phyloP scores from a whole-genome alignment of 2,329 filamentous ascomycete genomes.

The Hymenoscyphus fraxineus region DNA sequence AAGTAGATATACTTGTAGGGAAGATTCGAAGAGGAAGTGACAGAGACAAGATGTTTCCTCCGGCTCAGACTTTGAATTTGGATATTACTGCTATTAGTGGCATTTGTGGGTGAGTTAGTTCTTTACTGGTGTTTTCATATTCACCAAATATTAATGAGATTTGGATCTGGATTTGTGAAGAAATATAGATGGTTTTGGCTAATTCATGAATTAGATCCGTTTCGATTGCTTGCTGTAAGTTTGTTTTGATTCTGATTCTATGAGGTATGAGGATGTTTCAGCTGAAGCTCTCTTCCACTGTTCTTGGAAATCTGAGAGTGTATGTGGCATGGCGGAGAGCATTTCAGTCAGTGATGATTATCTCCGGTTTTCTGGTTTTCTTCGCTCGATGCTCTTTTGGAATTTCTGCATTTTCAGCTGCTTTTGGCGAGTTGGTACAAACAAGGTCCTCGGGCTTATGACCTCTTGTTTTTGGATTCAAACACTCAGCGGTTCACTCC shows the following conservation, averaged over 20 bases:
- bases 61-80: constrained; percentile 57
- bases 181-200: constrained; percentile 3
- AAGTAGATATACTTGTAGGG: neutral
- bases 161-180: neutral
- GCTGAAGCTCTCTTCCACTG: neutral
- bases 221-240: constrained; percentile 72
- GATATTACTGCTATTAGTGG: constrained; percentile 89
- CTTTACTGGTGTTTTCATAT: neutral
- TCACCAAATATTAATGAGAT: neutral
- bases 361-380: neutral
- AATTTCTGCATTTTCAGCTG: neutral
- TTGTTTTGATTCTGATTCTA: neutral
- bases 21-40: neutral
- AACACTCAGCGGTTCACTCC: neutral
- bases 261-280: neutral
- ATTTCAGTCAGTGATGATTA: neutral
- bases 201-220: constrained; percentile 61
- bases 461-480: neutral
- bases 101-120: constrained; percentile 68
- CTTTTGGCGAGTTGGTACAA: neutral
- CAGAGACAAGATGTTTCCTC: constrained; percentile 40
- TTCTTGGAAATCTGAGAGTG: neutral
- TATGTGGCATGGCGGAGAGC: neutral
- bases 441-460: neutral
- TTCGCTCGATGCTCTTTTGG: neutral